phyloP scores from a whole-genome alignment of 2,329 filamentous ascomycete genomes.

The Verticillium zaregamsianum region DNA sequence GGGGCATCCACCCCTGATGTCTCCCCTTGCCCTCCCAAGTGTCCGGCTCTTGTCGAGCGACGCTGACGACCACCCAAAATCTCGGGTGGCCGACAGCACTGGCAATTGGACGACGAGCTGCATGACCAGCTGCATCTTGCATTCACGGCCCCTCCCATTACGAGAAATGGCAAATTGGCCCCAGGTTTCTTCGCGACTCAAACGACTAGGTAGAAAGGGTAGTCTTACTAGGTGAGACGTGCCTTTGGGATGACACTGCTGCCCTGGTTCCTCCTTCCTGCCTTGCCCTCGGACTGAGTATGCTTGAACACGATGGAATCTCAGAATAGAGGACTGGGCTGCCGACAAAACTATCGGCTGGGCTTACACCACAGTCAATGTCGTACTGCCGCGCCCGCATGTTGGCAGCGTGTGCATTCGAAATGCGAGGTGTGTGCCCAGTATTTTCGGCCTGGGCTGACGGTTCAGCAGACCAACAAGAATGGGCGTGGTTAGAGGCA shows the following conservation, averaged over 20 bases:
- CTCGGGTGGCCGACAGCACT: background rate
- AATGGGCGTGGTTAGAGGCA: background rate
- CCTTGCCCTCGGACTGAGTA: too few species aligned
- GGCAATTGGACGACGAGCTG: background rate
- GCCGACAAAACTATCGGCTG: too few species aligned
- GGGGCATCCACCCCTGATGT: background rate
- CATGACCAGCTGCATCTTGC: background rate
- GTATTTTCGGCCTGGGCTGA: background rate
- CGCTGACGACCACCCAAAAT: background rate
- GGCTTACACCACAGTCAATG: too few species aligned
- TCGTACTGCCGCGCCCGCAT: too few species aligned
- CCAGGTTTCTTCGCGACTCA: background rate
- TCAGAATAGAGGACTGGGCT: too few species aligned
- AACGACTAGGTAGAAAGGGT: too few species aligned
- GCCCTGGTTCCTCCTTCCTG: too few species aligned
- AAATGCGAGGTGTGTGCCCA: background rate
- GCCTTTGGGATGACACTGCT: background rate
- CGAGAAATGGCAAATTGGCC: background rate
- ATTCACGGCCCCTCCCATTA: background rate
- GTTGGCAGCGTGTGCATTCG: background rate
- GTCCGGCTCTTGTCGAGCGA: background rate
- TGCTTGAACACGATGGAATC: too few species aligned
- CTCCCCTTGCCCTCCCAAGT: background rate
- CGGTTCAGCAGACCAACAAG: background rate
- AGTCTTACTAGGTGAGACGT: background rate